Base-by-base conservation (phyloP, 495 filamentous ascomycete species). In the Lichina pygmaea region DNA sequence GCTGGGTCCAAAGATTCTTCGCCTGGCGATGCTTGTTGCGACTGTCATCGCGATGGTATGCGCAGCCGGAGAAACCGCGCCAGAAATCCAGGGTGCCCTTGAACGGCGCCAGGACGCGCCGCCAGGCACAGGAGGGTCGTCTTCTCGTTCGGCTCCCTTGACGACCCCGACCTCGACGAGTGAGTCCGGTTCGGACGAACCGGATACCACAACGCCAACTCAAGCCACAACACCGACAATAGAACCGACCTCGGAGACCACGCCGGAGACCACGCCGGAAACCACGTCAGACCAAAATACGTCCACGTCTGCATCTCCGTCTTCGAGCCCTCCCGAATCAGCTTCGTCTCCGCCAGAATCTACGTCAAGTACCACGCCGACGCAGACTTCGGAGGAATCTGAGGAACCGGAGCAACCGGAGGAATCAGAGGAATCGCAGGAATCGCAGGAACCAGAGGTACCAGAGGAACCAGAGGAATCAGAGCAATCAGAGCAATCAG, bases 61-160 rank as follows among this genome's bases (percentile, higher is more conserved):
- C 10, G 36, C 31, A 11, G 16, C 46, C 8, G 30, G 6, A 10
- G 36, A 24, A 4, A 24, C 24, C 24, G 2, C 24, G 2, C 24
- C 24, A 24, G 24, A 48, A 4, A 17, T 48, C 8, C 39, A 48
- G 12, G 40, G 38, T 34, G 46, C 41, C 34, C 43, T 48, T 24
- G 32, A 48, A 9, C 40, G 42, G 7, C 46, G 46, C 8, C 46
- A 48, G 17, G 1, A 37, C 31, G 39, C 39, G 6, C 16, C 30
- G 33, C 12, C 11, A 15, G 46, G 46, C 30, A 48, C 46, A 33
- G 46, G 46, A 37, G 44, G 30, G 17, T 12, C 42, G 42, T 4
- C 42, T 10, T 45, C 41, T 24, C n/a, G 37, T 30, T 4, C 33
- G 16, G 2, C 34, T 30, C 38, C 38, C 17, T 12, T n/a, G 16